Evolutionary conservation across 805 yeast genomes (phyloP).

Genomic region (Torulaspora delbrueckii): DNA sequence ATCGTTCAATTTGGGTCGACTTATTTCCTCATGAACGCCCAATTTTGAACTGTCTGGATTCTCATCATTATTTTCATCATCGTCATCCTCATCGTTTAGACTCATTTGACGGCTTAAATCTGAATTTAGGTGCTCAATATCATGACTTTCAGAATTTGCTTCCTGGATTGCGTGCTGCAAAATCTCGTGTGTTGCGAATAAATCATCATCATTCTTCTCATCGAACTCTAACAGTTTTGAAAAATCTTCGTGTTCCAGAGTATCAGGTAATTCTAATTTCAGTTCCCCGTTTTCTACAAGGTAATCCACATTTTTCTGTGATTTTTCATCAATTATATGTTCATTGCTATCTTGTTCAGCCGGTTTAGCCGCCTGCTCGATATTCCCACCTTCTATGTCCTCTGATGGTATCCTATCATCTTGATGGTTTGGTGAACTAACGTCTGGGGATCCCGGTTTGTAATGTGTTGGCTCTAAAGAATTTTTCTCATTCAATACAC

Average conservation of each 20-base stretch:
- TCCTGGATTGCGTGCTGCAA: constrained; percentile 19
- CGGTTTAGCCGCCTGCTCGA: neutral
- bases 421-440: neutral
- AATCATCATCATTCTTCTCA: constrained; percentile 31
- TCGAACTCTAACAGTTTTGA: constrained; percentile 33
- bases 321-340: constrained; percentile 2
- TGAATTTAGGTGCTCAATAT: neutral
- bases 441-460: constrained; percentile 1
- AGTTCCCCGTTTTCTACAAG: constrained; percentile 14
- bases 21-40: neutral
- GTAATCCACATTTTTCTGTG: constrained; percentile 5
- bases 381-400: constrained; percentile 1
- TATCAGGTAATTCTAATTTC: constrained; percentile 25
- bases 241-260: constrained; percentile 29
- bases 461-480: constrained; percentile 4
- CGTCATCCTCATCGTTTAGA: constrained; percentile 10
- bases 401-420: constrained; percentile 1
- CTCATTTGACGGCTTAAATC: constrained; percentile 9
- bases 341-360: constrained; percentile 1
- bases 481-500: constrained; percentile 8
- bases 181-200: constrained; percentile 17
- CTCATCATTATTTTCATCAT: neutral
- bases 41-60: neutral
- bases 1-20: neutral
- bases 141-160: constrained; percentile 6